Percentiles rank a stretch among this genome's conserved stretches.
These are phyloP conservation scores for Schizophyllum commune DNA, from an alignment of 1,284 basidiomycete genomes.

Conservation along the genomic window DNA sequence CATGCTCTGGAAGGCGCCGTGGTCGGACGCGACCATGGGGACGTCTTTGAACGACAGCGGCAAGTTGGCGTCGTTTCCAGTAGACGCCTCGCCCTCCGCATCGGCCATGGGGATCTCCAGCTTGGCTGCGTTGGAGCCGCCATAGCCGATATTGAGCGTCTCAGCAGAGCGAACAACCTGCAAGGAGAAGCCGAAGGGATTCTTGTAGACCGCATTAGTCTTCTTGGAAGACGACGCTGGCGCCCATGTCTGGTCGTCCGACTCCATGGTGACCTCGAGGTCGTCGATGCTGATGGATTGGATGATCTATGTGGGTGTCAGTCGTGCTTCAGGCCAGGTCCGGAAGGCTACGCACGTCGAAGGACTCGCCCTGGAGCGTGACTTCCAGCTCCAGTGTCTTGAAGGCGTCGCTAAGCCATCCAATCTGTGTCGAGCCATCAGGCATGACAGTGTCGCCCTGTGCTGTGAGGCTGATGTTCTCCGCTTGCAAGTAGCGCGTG, in stretches of 20 bases:
- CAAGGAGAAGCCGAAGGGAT: slow-evolving; percentile 73
- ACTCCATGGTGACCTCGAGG: slow-evolving; percentile 47
- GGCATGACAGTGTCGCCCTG: slow-evolving; percentile 61
- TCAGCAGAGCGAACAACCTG: slow-evolving; percentile 55
- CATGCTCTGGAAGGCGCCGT: slow-evolving; percentile 48
- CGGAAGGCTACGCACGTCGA: slow-evolving; percentile 12
- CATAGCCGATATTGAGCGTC: slow-evolving; percentile 42
- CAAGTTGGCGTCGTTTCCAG: slow-evolving; percentile 55
- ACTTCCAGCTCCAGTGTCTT: slow-evolving; percentile 59
- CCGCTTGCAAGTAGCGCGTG: slow-evolving; percentile 59
- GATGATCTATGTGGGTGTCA: slow-evolving; percentile 31
- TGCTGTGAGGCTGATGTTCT: slow-evolving; percentile 55
- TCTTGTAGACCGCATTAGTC: slow-evolving; percentile 62
- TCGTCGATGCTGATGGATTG: slow-evolving; percentile 60
- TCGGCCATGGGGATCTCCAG: slow-evolving; percentile 46
- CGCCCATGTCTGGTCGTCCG: slow-evolving; percentile 45
- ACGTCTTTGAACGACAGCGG: slow-evolving; percentile 49
- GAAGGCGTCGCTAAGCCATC: slow-evolving; percentile 68
- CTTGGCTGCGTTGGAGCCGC: slow-evolving; percentile 51
- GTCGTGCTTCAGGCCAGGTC: neutral
- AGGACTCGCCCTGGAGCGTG: slow-evolving; percentile 56
- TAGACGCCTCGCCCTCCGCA: slow-evolving; percentile 57
- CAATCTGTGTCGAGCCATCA: slow-evolving; percentile 5
- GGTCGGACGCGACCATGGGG: slow-evolving; percentile 48
- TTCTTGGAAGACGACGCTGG: slow-evolving; percentile 53